Percentiles rank a stretch among this genome's conserved stretches.
Conservation (phyloP, 208 protist genomes). For the Leishmania guyanensis region DNA sequence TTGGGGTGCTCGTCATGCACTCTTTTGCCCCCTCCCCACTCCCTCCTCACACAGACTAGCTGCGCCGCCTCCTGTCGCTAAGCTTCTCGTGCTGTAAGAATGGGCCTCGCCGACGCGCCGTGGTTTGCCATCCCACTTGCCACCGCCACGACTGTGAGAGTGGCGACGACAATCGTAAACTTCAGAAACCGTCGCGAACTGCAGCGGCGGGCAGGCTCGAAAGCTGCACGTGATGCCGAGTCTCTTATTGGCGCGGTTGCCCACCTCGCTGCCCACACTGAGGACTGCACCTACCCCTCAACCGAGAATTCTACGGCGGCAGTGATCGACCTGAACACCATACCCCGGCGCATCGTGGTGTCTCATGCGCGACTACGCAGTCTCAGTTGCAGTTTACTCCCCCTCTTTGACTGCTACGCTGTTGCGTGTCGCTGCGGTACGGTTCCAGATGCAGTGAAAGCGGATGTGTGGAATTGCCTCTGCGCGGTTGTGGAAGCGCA, state of each 20-base stretch:
- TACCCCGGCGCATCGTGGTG: background rate
- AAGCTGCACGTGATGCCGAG: constrained; percentile 5
- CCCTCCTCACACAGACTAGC: background rate
- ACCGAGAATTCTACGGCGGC: background rate
- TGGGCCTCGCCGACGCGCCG: background rate
- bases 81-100: background rate
- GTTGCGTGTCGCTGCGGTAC: constrained; percentile 9
- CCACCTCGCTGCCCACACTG: background rate
- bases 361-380: background rate
- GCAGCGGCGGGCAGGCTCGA: background rate
- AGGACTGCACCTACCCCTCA: background rate
- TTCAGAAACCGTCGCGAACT: constrained; percentile 3
- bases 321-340: constrained; percentile 15
- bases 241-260: background rate
- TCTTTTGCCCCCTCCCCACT: background rate
- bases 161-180: constrained; percentile 3
- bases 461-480: constrained; percentile 31
- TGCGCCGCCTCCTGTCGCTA: background rate
- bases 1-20: background rate
- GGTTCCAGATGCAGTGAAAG: constrained; percentile 10
- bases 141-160: background rate
- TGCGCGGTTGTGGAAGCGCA: constrained; percentile 25
- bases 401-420: constrained; percentile 32
- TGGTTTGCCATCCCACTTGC: constrained; percentile 15
- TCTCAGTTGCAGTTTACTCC: background rate